Evolutionary conservation across 2,329 filamentous ascomycete species (phyloP), one percentile per base, ranked within the genome.

Genomic region (Aspergillus pseudonomiae): DNA sequence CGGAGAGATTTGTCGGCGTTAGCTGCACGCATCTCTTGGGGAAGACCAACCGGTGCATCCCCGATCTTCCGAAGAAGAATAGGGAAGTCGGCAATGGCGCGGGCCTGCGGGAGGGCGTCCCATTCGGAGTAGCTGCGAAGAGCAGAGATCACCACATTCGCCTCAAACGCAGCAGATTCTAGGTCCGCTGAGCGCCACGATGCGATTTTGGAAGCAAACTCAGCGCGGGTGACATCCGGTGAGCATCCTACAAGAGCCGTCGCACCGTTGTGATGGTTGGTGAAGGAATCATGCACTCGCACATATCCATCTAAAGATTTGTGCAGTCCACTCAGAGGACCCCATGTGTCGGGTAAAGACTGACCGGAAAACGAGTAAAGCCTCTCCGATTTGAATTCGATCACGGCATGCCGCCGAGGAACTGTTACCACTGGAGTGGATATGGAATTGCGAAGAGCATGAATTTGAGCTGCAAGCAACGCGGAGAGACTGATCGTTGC

Each of bases 351-450:
- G 0, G 72, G 68, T 0, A 73, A 34, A 2, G 75, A 70, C n/a
- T 75, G 70, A 3, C 77, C 78, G 28, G 81, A 71, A 4, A 88
- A 70, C 0, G 72, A 73, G 61, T 85, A 85, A 1, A 86, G 71
- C 1, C 80, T 73, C 64, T 87, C 84, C 0, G 84, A 86, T 26
- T 81, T 80, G 73, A 86, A 88, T 64, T 88, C 85, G 4, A 81
- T 70, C 7, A 76, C 72, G 0, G 85, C 84, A 65, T 85, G 82
- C 26, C 79, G 73, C 0, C 79, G 73, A 1, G 79, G 75, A 0
- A 87, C 81, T 1, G 68, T 77, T 1, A 86, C 79, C 0, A 30
- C 65, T 0, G 82, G 79, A 0, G 81, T 62, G 0, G 63, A 0
- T 0, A 39, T 67, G 6, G 59, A 7, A 10, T 76, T 74, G 3